Conservation (phyloP, 345 rosid species). For the Kandelia obovata region DNA sequence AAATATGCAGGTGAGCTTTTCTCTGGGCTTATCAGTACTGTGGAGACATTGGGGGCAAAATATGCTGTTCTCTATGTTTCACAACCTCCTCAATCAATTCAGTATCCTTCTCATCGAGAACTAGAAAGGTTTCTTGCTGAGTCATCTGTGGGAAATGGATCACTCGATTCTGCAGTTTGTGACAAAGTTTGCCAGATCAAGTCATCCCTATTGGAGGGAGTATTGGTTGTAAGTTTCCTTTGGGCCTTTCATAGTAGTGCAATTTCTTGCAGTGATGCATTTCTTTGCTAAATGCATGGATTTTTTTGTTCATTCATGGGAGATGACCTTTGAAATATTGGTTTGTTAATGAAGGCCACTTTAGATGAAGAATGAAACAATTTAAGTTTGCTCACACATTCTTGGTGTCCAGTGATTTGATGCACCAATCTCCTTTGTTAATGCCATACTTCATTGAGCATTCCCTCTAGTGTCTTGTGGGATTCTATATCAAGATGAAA, state of each 20-base stretch:
- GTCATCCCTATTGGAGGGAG: slow-evolving; percentile 87
- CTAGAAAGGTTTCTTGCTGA: slow-evolving; percentile 89
- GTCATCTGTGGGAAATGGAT: slow-evolving; percentile 42
- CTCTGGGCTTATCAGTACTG: slow-evolving; percentile 59
- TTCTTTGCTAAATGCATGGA: too few species aligned
- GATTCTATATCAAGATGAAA: too few species aligned
- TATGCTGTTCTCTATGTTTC: slow-evolving; percentile 80
- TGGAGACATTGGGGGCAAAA: slow-evolving; percentile 62
- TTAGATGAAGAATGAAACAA: too few species aligned
- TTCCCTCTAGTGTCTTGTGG: too few species aligned
- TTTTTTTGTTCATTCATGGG: not conserved
- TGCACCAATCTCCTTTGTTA: too few species aligned
- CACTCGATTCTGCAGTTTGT: slow-evolving; percentile 40
- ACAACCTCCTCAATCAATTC: slow-evolving; percentile 51
- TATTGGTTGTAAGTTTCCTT: slow-evolving; percentile 64
- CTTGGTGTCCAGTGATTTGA: too few species aligned
- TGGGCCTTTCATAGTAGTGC: slow-evolving; percentile 1
- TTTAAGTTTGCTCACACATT: too few species aligned
- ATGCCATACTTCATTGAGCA: too few species aligned
- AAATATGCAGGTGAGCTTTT: slow-evolving; percentile 57
- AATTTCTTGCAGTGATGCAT: too few species aligned
- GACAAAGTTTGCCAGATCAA: slow-evolving; percentile 86
- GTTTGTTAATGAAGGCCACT: too few species aligned
- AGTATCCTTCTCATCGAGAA: slow-evolving; percentile 53
- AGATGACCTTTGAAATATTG: not conserved